Evolutionary conservation across 768 basidiomycete species (phyloP), one percentile per base, ranked within the genome.

Genomic region (Pholiota microspora): DNA sequence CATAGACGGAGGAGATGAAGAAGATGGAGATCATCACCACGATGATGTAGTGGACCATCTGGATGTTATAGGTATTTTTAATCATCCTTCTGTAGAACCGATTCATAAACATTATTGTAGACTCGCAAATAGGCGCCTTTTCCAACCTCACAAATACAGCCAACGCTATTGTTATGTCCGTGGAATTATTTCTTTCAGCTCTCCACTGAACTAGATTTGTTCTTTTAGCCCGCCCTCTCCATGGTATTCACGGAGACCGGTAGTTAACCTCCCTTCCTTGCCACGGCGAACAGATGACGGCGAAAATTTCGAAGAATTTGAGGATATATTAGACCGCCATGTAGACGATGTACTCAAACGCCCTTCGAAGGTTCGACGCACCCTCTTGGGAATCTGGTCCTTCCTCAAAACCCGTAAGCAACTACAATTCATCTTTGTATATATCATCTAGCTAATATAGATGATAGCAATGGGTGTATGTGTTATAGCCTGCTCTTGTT

Each of bases 31-130:
- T 18, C 77, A 82, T 53, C 86, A 92, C 63, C 81, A 86, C 56
- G 88, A 92, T 62, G 86, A 90, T 61, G 81, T 92, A 45, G 88
- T 93, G 4, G 91, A 92, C 57, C 85, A 92, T 66, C 70, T 94
- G 59, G 91, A 94, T 69, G 86, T 84, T 38, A 88, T 91, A 55
- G 88, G 88, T 85, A 60, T 42, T 74, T 24, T 12, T 40, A 15
- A 7, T 60, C 23, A 28, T 12, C 24, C 21, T 27, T 48, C 35
- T 29, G 6, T n/a, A 32, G 16, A 13, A 16, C n/a, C 12, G 31
- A 32, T 18, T 44, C 15, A 27, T 44, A 40, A 24, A 3, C 5
- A 25, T 23, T 25, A n/a, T 9, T 31, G 38, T 8, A 86, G 91
- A 93, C 65, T 82, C 86, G 1, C 81, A 89, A 62, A 82, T 94